phyloP scores from a whole-genome alignment of 2,329 filamentous ascomycete genomes.

The Grosmannia serpens region DNA sequence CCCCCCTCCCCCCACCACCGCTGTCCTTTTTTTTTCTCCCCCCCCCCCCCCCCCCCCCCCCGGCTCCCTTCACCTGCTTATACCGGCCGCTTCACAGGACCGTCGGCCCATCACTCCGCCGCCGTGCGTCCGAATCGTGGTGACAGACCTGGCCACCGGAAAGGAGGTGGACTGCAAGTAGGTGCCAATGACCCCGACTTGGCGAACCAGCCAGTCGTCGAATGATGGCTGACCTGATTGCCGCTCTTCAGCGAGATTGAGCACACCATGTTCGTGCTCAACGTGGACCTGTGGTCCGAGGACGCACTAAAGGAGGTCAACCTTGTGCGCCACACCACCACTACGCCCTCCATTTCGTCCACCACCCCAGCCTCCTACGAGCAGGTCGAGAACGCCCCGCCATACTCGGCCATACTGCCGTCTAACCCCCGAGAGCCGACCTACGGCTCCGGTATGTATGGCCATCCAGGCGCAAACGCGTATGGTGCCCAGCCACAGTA shows the following conservation, averaged over 20 bases:
- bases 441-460: slow-evolving; percentile 15
- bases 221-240: slow-evolving; percentile 15
- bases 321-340: slow-evolving; percentile 51
- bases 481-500: slow-evolving; percentile 17
- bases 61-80: background rate
- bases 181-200: slow-evolving; percentile 17
- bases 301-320: slow-evolving; percentile 54
- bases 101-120: slow-evolving; percentile 91
- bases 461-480: slow-evolving; percentile 14
- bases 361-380: slow-evolving; percentile 71
- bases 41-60: background rate
- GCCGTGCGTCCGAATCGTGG: slow-evolving; percentile 75
- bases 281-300: slow-evolving; percentile 58
- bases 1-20: too few relatives aligned
- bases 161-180: slow-evolving; percentile 79
- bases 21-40: too few relatives aligned
- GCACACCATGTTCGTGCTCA: slow-evolving; percentile 42
- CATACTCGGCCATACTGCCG: slow-evolving; percentile 24
- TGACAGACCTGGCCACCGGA: slow-evolving; percentile 61
- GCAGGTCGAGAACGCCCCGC: slow-evolving; percentile 28
- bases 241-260: slow-evolving; percentile 42
- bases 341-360: slow-evolving; percentile 66
- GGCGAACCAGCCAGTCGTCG: background rate
- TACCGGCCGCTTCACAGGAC: slow-evolving; percentile 45
- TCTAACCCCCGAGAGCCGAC: slow-evolving; percentile 24